Conservation (phyloP, 2,329 filamentous ascomycete species). For the Fusarium foetens region DNA sequence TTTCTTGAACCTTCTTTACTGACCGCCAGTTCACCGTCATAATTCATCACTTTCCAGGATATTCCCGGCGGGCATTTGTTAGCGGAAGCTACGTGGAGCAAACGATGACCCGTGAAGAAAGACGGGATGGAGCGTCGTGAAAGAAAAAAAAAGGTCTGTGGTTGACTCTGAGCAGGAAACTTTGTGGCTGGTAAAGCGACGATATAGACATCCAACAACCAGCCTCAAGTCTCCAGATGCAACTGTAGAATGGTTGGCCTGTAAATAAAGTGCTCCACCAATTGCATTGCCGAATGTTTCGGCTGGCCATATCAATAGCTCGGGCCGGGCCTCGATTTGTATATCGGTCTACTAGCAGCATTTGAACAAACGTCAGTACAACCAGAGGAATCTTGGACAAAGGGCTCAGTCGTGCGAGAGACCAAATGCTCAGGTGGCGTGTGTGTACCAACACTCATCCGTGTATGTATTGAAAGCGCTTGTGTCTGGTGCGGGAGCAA, state of each 20-base stretch:
- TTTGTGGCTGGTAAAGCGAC: slow-evolving; percentile 7
- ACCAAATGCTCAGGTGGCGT: slow-evolving; percentile 29
- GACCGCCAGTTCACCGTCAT: slow-evolving; percentile 61
- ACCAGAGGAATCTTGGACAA: slow-evolving; percentile 7
- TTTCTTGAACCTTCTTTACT: slow-evolving; percentile 39
- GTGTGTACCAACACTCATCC: slow-evolving; percentile 13
- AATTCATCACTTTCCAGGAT: slow-evolving; percentile 32
- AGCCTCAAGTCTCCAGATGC: slow-evolving; percentile 1
- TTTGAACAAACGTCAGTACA: slow-evolving; percentile 8
- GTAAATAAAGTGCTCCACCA: slow-evolving; percentile 1
- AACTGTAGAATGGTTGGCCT: not conserved
- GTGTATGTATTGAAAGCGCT: slow-evolving; percentile 27
- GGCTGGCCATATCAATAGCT: slow-evolving; percentile 29
- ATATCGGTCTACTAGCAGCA: slow-evolving; percentile 28
- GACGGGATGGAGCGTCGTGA: slow-evolving; percentile 23
- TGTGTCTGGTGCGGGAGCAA: slow-evolving; percentile 16
- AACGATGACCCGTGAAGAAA: slow-evolving; percentile 22
- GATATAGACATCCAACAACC: not conserved
- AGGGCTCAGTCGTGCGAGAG: slow-evolving; percentile 27
- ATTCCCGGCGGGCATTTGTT: slow-evolving; percentile 34
- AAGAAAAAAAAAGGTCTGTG: not conserved
- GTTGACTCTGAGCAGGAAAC: slow-evolving; percentile 13
- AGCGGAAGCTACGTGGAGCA: slow-evolving; percentile 39
- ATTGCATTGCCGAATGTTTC: slow-evolving; percentile 14
- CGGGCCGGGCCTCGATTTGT: slow-evolving; percentile 41